phyloP scores from a whole-genome alignment of 805 yeast species.

The Lipomyces starkeyi region DNA sequence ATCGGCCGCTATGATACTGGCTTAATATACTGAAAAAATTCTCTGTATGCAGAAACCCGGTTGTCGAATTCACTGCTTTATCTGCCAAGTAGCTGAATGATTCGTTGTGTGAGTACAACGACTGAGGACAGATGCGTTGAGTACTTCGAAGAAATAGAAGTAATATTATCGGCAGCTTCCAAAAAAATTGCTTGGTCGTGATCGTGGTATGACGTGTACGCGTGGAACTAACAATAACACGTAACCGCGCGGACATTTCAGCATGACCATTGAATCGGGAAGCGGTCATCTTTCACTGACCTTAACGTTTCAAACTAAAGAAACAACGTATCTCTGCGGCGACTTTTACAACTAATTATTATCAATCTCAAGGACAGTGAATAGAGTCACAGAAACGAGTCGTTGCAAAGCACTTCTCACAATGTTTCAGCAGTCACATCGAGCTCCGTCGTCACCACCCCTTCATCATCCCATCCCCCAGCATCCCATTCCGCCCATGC shows the following conservation, averaged over 20 bases:
- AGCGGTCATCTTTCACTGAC: no score
- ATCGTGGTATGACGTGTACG: background rate
- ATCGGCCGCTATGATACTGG: background rate
- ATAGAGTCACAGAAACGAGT: background rate
- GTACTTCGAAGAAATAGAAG: background rate
- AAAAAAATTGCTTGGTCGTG: background rate
- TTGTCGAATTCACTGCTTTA: background rate
- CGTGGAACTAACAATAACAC: background rate
- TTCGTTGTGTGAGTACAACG: background rate
- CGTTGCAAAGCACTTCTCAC: background rate
- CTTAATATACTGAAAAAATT: background rate
- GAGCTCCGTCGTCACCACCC: conserved; percentile 46
- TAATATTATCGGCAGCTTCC: background rate
- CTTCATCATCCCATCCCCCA: conserved; percentile 54
- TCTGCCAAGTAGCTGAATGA: background rate
- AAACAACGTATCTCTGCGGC: background rate
- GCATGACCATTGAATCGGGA: background rate
- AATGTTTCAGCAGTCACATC: conserved; percentile 34
- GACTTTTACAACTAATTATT: background rate
- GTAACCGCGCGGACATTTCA: background rate
- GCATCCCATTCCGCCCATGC: conserved; percentile 51
- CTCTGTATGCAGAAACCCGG: background rate
- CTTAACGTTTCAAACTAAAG: no score
- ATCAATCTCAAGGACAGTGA: background rate
- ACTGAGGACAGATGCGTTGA: background rate